Evolutionary conservation across 1,284 basidiomycete genomes (phyloP), one percentile per base, ranked within the genome.

Genomic region (Austroboletus novae-zelandiae): DNA sequence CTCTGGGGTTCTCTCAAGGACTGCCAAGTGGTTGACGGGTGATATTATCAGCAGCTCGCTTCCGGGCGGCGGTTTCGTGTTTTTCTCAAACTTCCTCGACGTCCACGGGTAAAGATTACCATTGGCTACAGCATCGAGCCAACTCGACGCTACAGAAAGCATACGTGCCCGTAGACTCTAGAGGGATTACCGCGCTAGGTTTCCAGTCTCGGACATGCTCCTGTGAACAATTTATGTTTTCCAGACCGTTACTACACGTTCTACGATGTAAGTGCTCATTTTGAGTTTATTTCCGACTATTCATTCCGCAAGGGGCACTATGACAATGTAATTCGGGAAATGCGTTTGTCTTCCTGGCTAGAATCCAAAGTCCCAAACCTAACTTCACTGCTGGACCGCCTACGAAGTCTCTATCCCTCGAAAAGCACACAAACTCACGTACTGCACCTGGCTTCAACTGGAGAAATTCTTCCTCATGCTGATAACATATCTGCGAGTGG

Each of bases 321-420:
- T 60, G 93, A 95, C 65, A 85, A 86, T 17, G 93, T 95, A 20
- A 94, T 95, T 53, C 80, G 76, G 55, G 93, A 95, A 71, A 89
- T 83, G 70, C 82, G 86, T 57, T 71, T 94, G 31, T 75, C 83
- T 30, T 74, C 81, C 1, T 90, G 90, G 80, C 82, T 84, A 2
- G 68, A 74, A 18, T 68, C 72, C 18, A 71, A 76, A 48, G 57
- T 75, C 40, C 65, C 66, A 74, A 68, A 18, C 67, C 18, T 89
- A 6, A 58, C 67, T n/a, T 57, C 72, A 17, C 62, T 84, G 25
- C 8, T 27, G 25, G 25, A 27, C 25, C 25, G 25, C 86, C 67
- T 92, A 40, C 77, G 79, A 56, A 60, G 69, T 5, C 65, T 89
- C 15, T 79, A 82, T 60, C 83, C 86, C 34, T 72, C 72, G 17